phyloP scores from a whole-genome alignment of 2,329 filamentous ascomycete genomes.

The Alternaria sp. region DNA sequence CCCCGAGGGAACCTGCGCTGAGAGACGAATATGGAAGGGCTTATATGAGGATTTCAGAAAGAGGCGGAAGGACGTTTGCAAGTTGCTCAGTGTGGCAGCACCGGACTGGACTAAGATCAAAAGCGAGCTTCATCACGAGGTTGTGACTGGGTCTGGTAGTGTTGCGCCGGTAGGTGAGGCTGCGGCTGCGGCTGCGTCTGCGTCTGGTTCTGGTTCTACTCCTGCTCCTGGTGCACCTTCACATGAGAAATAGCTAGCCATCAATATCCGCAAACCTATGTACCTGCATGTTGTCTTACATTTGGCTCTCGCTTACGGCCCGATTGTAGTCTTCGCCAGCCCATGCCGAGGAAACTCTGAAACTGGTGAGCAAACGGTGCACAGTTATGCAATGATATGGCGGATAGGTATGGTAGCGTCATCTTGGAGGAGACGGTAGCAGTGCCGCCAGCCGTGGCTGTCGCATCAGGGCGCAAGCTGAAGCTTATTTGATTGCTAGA shows the following conservation, averaged over 20 bases:
- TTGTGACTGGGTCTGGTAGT: constrained; percentile 31
- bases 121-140: constrained; percentile 16
- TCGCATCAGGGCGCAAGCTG: constrained; percentile 1
- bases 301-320: background rate
- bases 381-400: background rate
- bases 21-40: constrained; percentile 53
- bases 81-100: constrained; percentile 47
- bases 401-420: background rate
- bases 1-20: constrained; percentile 40
- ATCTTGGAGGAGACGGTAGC: constrained; percentile 1
- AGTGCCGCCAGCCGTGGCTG: background rate
- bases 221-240: background rate
- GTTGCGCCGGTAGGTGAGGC: constrained; percentile 25
- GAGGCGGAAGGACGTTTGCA: constrained; percentile 51
- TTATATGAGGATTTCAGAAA: constrained; percentile 54
- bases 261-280: constrained; percentile 1
- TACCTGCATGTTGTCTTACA: constrained; percentile 11
- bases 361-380: constrained; percentile 9
- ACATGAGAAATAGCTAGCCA: background rate
- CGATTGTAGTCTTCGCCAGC: constrained; percentile 5
- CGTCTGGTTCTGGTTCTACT: background rate
- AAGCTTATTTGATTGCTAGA: background rate
- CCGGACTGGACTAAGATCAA: constrained; percentile 47
- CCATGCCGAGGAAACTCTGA: constrained; percentile 4
- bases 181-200: background rate